Base-by-base conservation (phyloP, 805 yeast species). In the Candida insectalens region DNA sequence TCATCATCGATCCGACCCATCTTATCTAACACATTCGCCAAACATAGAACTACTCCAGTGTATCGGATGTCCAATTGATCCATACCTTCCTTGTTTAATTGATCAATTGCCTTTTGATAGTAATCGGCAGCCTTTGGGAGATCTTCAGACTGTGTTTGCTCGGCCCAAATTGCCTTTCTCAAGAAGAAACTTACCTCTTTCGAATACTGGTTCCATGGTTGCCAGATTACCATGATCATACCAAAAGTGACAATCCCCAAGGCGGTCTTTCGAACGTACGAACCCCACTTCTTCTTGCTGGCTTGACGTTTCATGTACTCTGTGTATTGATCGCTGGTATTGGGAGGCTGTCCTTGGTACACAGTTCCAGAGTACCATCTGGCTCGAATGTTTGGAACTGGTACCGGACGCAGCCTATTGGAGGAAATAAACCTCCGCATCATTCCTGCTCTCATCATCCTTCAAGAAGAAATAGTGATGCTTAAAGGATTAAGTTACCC, bases 21-120 rank as follows among this genome's bases (percentile, higher is more conserved):
- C 27, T 77, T 65, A 47, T 84, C 95, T 50, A 74, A 83, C 85
- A 85, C 80, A 48, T 87, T 95, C 8, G 81, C 94, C 23, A 84
- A 62, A 48, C 88, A 84, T 53, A 89, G 63, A 49, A 88, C 94
- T 34, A 89, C 73, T 0, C 96, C 96, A 0, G 96, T 88, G 53
- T 83, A 88, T 48, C 83, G 89, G 48, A 84, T 92, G 36, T 74
- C 65, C 21, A 81, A 45, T 8, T 68, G 69, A 40, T 73, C 70
- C 59, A 84, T 52, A 0, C 65, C 65, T 1, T 65, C 66, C 19
- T 65, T 60, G 25, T 75, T 68, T 26, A 85, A 78, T 40, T 71
- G 67, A 19, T 73, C 65, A 19, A 87, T 58, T 0, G 95, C 95
- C 42, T 79, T 78, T 29, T 83, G 67, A 55, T 88, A 89, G 45